These are phyloP conservation scores for Globisporangium spiculum DNA, from an alignment of 352 stramenopile genomes.

Conservation along the genomic window DNA sequence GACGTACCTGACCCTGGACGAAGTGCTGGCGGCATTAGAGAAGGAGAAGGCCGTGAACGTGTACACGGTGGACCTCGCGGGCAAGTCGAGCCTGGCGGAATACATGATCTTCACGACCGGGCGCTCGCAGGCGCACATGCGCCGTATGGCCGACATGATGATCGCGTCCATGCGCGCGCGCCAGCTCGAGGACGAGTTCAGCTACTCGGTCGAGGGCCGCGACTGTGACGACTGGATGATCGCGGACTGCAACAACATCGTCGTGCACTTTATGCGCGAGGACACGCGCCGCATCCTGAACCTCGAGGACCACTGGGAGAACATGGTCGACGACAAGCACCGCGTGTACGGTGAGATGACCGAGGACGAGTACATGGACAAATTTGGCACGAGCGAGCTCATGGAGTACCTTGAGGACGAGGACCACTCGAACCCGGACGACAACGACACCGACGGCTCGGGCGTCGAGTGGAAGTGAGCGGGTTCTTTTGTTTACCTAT, in stretches of 20 bases:
- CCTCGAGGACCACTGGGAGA: constrained; percentile 80
- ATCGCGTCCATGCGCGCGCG: constrained; percentile 83
- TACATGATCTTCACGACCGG: constrained; percentile 90
- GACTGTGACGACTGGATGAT: constrained; percentile 93
- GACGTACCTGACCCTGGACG: constrained; percentile 72
- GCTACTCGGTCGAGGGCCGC: constrained; percentile 82
- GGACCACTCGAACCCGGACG: constrained; percentile 38
- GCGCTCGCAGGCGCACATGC: constrained; percentile 81
- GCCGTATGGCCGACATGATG: constrained; percentile 85
- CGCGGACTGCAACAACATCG: constrained; percentile 88
- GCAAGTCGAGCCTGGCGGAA: constrained; percentile 80
- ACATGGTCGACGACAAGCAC: constrained; percentile 85
- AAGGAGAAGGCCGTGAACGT: constrained; percentile 76
- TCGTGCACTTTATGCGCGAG: constrained; percentile 85
- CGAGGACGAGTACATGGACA: constrained; percentile 87
- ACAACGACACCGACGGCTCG: constrained; percentile 28
- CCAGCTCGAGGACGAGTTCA: constrained; percentile 65
- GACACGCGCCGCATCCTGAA: constrained; percentile 74
- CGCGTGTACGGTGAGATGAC: constrained; percentile 75
- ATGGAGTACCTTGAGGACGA: constrained; percentile 78
- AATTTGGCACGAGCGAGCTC: constrained; percentile 82
- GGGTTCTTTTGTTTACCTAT: neutral
- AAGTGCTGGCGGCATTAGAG: constrained; percentile 62
- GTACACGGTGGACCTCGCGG: constrained; percentile 68
- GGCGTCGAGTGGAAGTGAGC: constrained; percentile 62